Evolutionary conservation across 2,329 filamentous ascomycete genomes (phyloP), one percentile per base, ranked within the genome.

Genomic region (Pseudonectria buxi): DNA sequence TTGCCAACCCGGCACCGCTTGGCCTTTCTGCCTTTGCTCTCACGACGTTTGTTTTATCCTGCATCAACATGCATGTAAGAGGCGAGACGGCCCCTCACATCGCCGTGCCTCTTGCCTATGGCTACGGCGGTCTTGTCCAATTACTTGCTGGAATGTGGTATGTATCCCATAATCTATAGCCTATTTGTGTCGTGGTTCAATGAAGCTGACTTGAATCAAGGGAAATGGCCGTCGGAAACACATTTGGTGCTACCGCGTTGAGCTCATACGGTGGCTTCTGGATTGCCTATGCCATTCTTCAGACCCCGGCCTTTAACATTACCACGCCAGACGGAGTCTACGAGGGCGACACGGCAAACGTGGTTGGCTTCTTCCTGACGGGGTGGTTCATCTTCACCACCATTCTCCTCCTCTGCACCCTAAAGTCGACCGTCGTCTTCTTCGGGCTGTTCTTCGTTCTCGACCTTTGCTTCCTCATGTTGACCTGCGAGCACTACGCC

Each of bases 141-240:
- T 69, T 90, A 33, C 67, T 86, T 14, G 82, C 85, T 46, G 86
- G 86, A 67, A 92, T 90, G 86, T 92, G 86, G 86, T 87, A 72
- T 61, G 76, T 70, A 35, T 12, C 22, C 24, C 25, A n/a, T 24
- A 10, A 24, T n/a, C n/a, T 9, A 4, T 6, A 7, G 14, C 24
- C 14, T 31, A 10, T 10, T 11, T 27, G 13, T 6, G 7, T 34
- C 3, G 27, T 25, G 3, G 5, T 13, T 30, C 29, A 4, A n/a
- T n/a, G n/a, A n/a, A n/a, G n/a, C n/a, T n/a, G n/a, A n/a, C n/a
- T 22, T 28, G 4, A 5, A 18, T 26, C 10, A 35, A 86, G 83
- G 83, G 85, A 90, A 67, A 86, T 90, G 76, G 83, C 84, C 25
- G 72, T 86, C n/a, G 85, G 84, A 38, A 90, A 90, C 70, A 90